phyloP scores from a whole-genome alignment of 2,329 filamentous ascomycete species.

The Aotearoamyces nothofagi region DNA sequence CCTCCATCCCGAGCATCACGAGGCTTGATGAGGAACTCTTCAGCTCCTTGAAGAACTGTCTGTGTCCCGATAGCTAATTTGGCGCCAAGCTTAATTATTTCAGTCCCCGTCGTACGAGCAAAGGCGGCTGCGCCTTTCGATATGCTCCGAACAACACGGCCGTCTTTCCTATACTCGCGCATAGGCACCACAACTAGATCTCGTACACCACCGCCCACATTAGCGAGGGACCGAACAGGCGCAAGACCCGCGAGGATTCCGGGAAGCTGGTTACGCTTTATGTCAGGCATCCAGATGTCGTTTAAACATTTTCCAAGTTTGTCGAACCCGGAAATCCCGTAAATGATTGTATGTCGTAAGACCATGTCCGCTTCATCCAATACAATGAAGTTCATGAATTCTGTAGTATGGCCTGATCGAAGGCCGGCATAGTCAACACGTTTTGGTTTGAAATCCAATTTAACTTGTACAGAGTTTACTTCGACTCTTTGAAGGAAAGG shows the following conservation, averaged over 20 bases:
- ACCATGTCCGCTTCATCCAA: constrained; percentile 80
- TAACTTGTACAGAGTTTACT: constrained; percentile 68
- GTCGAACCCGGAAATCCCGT: constrained; percentile 84
- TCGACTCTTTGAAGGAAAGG: constrained; percentile 87
- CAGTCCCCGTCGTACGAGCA: constrained; percentile 82
- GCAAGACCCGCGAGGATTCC: constrained; percentile 79
- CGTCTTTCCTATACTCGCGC: constrained; percentile 86
- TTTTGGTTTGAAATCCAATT: constrained; percentile 95
- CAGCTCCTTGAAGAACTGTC: constrained; percentile 78
- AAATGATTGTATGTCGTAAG: constrained; percentile 79
- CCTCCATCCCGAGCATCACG: constrained; percentile 19
- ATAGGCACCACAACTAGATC: constrained; percentile 84
- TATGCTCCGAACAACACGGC: constrained; percentile 78
- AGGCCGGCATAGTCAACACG: constrained; percentile 91
- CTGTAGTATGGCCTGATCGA: constrained; percentile 82
- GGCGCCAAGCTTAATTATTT: constrained; percentile 85
- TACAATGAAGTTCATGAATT: constrained; percentile 98
- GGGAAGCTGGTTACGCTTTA: constrained; percentile 77
- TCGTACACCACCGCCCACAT: constrained; percentile 74
- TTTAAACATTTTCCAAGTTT: constrained; percentile 80
- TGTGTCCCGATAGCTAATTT: constrained; percentile 93
- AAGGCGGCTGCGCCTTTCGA: constrained; percentile 84
- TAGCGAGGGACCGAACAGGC: constrained; percentile 78
- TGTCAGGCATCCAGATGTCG: constrained; percentile 92
- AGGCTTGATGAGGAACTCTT: constrained; percentile 51